Evolutionary conservation across 352 stramenopile genomes (phyloP).

Genomic region (Pythium rishiriense): DNA sequence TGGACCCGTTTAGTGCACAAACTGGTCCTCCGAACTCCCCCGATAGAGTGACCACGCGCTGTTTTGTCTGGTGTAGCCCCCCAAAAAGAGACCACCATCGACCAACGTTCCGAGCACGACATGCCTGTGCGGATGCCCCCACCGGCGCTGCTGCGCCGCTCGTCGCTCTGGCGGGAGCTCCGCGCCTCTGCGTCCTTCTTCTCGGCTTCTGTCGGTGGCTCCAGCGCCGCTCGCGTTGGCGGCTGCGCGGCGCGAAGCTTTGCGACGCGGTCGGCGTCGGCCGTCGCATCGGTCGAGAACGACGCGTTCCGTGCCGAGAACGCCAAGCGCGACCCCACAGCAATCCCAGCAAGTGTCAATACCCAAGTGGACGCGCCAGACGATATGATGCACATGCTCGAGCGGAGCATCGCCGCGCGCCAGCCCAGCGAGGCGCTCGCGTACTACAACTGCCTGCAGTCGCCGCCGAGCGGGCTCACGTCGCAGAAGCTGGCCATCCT

Average conservation of each 20-base stretch:
- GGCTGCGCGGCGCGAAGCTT: slow-evolving; percentile 4
- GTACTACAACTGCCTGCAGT: slow-evolving; percentile 50
- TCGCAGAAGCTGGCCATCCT: slow-evolving; percentile 66
- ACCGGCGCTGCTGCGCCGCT: not conserved
- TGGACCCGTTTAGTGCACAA: not conserved
- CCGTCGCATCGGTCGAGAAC: slow-evolving; percentile 11
- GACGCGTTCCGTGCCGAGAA: slow-evolving; percentile 1
- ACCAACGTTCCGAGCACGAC: not conserved
- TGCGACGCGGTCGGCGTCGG: slow-evolving; percentile 16
- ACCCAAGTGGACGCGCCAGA: not conserved
- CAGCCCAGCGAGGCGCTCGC: slow-evolving; percentile 42
- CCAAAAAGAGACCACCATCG: no score
- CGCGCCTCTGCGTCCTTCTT: not conserved
- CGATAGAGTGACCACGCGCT: not conserved
- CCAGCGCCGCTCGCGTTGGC: not conserved
- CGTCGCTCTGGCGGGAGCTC: slow-evolving; percentile 2
- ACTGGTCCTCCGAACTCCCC: not conserved
- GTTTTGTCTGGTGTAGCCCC: no score
- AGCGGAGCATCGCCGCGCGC: slow-evolving; percentile 34
- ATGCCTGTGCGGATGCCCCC: slow-evolving; percentile 1
- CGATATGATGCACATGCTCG: slow-evolving; percentile 26
- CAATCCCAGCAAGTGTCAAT: no score
- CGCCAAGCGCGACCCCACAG: not conserved
- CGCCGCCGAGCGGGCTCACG: slow-evolving; percentile 29
- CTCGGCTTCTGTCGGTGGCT: not conserved